Base-by-base conservation (phyloP, 192 early-diverging fungal species). In the Podila horticola region DNA sequence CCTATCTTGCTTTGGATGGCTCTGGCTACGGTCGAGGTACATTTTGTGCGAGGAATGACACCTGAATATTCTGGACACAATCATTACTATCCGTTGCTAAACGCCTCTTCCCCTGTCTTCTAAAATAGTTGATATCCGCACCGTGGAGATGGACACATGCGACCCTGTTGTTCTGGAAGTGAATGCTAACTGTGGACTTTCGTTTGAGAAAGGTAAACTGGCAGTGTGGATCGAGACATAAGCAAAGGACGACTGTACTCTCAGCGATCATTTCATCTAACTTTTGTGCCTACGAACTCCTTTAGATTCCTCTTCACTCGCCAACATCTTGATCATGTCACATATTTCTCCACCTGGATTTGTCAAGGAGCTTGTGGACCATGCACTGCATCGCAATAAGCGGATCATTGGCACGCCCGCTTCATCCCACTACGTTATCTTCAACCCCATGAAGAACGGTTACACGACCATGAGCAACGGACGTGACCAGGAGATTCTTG, bases 181-280 rank as follows among this genome's bases (percentile, higher is more conserved):
- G 31, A 87, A 87, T 45, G 85, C 86, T 50, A 87, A 87, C 34
- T 87, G 86, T 64, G 86, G 86, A 1, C 60, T 87, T 29, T 72
- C 83, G 8, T 86, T 86, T 62, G 83, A 84, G 31, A 81, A 83
- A 72, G 66, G 69, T 63, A 69, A 24, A 45, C 15, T 15, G 20
- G 10, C 34, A 15, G 17, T 20, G 8, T 34, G 57, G 52, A 12
- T 38, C 33, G 22, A 20, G 22, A 17, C 3, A 29, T 9, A 61
- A 17, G 3, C 30, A 0, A 61, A 13, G 22, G 26, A 17, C 10
- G 19, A 29, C 29, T 19, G 8, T 2, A 13, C 8, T 3, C 11
- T 30, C 29, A 15, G 7, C 2, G 5, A 24, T 26, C 5, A 15
- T 4, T 38, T 64, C 15, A 45, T 12, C 15, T 45, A 17, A 45